Evolutionary conservation across 768 basidiomycete genomes (phyloP).

Genomic region (Hydnomerulius pinastri): DNA sequence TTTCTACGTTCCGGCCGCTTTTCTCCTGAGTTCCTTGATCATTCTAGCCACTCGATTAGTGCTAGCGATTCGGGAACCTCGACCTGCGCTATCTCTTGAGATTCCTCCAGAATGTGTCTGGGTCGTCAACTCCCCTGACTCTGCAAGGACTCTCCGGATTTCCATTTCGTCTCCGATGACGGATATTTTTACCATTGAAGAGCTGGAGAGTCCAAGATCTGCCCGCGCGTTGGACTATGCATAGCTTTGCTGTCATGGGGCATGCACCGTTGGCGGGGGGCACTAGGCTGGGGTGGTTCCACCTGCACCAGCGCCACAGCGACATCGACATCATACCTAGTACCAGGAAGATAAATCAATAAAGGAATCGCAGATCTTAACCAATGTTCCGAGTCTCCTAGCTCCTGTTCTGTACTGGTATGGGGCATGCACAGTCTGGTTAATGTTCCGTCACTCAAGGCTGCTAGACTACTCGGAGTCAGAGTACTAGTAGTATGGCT

Average conservation of each 20-base stretch:
- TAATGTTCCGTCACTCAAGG: too few relatives aligned
- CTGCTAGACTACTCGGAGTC: too few relatives aligned
- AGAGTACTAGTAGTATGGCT: too few relatives aligned
- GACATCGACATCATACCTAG: too few relatives aligned
- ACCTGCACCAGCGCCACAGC: too few relatives aligned
- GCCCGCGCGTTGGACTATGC: neutral
- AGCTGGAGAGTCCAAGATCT: neutral
- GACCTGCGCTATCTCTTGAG: neutral
- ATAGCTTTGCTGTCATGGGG: neutral
- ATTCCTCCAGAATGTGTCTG: neutral
- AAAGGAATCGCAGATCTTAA: too few relatives aligned
- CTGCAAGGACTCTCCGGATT: neutral
- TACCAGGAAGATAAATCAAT: too few relatives aligned
- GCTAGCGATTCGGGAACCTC: neutral
- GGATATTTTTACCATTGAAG: neutral
- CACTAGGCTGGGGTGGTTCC: too few relatives aligned
- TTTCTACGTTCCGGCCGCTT: neutral
- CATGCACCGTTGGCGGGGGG: neutral
- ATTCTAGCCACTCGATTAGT: neutral
- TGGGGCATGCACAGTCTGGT: too few relatives aligned
- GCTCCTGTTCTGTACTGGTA: too few relatives aligned
- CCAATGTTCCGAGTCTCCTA: too few relatives aligned
- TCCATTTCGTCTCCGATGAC: neutral
- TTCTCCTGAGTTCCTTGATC: neutral
- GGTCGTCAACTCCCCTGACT: too few relatives aligned